Evolutionary conservation across 495 filamentous ascomycete genomes (phyloP).

Genomic region (Cryomyces antarcticus): DNA sequence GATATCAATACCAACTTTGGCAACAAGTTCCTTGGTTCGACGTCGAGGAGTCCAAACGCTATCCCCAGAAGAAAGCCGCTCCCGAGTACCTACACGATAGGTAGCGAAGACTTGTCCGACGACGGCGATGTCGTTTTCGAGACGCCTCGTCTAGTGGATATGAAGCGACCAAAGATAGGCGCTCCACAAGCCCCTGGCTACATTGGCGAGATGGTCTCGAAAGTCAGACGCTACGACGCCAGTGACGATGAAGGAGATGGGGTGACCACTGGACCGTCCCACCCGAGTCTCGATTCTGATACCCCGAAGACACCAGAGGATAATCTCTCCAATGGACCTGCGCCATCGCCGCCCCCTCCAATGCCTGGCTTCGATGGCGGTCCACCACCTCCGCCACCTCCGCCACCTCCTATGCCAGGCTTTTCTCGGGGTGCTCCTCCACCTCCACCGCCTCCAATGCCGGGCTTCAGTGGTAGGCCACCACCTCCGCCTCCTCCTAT

Average conservation of each 20-base stretch:
- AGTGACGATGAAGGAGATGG: constrained; percentile 52
- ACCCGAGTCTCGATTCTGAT: constrained; percentile 53
- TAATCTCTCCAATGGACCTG: constrained; percentile 23
- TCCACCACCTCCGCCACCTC: constrained; percentile 29
- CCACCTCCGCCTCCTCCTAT: constrained; percentile 31
- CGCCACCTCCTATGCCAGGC: constrained; percentile 24
- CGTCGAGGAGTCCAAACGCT: constrained; percentile 16
- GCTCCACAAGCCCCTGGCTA: constrained; percentile 52
- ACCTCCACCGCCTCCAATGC: constrained; percentile 20
- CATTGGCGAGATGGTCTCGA: constrained; percentile 61
- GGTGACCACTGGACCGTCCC: constrained; percentile 56
- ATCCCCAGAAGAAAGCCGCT: too few species aligned
- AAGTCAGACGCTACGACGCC: constrained; percentile 50
- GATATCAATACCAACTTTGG: constrained; percentile 10
- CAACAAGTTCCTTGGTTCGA: constrained; percentile 10
- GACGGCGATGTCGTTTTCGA: constrained; percentile 21
- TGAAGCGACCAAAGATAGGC: constrained; percentile 52
- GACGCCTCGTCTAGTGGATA: constrained; percentile 22
- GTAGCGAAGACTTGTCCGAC: constrained; percentile 1
- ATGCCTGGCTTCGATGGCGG: constrained; percentile 17
- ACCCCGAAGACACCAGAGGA: constrained; percentile 52
- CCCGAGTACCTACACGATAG: constrained; percentile 10
- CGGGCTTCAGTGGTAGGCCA: constrained; percentile 20
- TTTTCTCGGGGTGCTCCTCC: constrained; percentile 16
- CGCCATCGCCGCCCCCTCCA: constrained; percentile 25